Evolutionary conservation across 257 asterid genomes (phyloP).

Genomic region (Salvia rosmarinus): DNA sequence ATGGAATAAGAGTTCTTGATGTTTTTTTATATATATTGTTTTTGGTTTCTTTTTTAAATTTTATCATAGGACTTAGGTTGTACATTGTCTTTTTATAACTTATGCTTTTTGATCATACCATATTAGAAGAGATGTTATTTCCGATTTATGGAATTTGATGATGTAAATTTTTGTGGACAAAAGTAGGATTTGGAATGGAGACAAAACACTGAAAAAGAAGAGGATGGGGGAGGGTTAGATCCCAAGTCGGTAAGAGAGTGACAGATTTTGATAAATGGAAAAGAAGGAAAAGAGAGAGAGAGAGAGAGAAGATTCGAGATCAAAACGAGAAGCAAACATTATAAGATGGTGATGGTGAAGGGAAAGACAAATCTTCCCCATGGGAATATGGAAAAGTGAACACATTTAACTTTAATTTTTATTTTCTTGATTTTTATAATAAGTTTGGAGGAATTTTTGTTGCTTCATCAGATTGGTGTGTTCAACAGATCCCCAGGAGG

Average conservation of each 20-base stretch:
- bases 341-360: conserved; percentile 35
- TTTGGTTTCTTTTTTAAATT: background rate
- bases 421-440: conserved; percentile 26
- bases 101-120: conserved; percentile 34
- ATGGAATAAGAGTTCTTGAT: conserved; percentile 5
- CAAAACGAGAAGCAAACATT: conserved; percentile 46
- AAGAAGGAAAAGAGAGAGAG: background rate
- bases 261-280: conserved; percentile 43
- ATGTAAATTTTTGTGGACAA: conserved; percentile 26
- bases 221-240: conserved; percentile 43
- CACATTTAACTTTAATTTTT: conserved; percentile 43
- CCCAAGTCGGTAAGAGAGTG: conserved; percentile 57
- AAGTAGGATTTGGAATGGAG: conserved; percentile 44
- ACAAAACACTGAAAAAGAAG: conserved; percentile 54
- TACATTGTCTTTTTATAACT: conserved; percentile 22
- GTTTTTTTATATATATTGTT: background rate
- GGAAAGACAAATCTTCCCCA: conserved; percentile 48
- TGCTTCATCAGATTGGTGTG: conserved; percentile 47
- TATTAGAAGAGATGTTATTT: conserved; percentile 15
- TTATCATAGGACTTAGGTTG: conserved; percentile 13
- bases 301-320: conserved; percentile 47
- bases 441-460: conserved; percentile 38
- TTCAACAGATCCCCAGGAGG: conserved; percentile 52
- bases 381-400: conserved; percentile 65
- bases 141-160: conserved; percentile 41